phyloP scores from a whole-genome alignment of 768 basidiomycete genomes.

The Amanita subjunquillea region DNA sequence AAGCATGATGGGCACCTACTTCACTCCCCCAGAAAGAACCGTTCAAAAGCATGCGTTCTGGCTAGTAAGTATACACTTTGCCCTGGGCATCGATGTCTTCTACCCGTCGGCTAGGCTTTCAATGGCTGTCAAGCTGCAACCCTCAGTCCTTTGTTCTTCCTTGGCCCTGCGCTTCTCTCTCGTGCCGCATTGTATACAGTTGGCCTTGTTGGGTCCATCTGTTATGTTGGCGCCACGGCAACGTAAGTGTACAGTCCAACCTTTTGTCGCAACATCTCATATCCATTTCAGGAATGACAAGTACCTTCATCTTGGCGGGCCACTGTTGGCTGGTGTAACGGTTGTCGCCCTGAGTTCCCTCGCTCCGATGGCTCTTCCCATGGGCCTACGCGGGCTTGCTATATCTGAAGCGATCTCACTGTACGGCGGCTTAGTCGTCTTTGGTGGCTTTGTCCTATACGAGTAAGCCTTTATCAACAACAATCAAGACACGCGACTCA shows the following conservation, averaged over 20 bases:
- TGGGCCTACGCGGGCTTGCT: conserved; percentile 69
- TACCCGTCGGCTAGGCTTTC: conserved; percentile 46
- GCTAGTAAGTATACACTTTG: conserved; percentile 38
- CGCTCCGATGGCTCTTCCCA: conserved; percentile 83
- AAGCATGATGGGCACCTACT: conserved; percentile 75
- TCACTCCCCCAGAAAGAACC: conserved; percentile 68
- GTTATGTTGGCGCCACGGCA: conserved; percentile 85
- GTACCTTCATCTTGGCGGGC: conserved; percentile 80
- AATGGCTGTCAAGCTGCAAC: conserved; percentile 82
- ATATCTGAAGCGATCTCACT: conserved; percentile 69
- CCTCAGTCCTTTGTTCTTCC: conserved; percentile 82
- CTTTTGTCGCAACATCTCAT: background rate
- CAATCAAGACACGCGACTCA: background rate
- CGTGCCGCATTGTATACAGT: conserved; percentile 84
- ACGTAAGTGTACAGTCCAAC: conserved; percentile 30
- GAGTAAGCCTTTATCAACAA: conserved; percentile 40
- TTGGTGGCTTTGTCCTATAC: conserved; percentile 78
- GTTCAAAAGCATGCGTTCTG: conserved; percentile 74
- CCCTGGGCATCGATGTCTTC: background rate
- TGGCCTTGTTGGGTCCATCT: conserved; percentile 77
- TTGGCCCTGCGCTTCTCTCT: conserved; percentile 75
- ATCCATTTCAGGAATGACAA: conserved; percentile 48
- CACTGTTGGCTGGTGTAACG: conserved; percentile 80
- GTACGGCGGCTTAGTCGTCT: conserved; percentile 85
- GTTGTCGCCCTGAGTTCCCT: conserved; percentile 82